Evolutionary conservation across 2,329 filamentous ascomycete genomes (phyloP).

Genomic region (Talaromyces sp.): DNA sequence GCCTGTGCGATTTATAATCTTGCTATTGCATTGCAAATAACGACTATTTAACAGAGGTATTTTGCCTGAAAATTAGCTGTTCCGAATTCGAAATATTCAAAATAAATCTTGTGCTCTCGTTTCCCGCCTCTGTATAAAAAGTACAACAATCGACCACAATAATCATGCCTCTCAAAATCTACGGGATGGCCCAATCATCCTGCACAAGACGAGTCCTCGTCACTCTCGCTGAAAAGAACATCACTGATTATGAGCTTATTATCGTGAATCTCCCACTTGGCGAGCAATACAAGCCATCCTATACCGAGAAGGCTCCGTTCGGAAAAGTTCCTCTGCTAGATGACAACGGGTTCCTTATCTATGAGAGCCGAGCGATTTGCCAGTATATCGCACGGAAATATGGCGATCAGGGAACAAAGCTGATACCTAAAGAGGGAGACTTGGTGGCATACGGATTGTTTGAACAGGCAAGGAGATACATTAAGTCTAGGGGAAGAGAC

Average conservation of each 20-base stretch:
- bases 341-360: constrained; percentile 21
- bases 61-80: too few relatives aligned
- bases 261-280: constrained; percentile 19
- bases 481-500: neutral
- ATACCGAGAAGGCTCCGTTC: constrained; percentile 28
- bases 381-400: constrained; percentile 25
- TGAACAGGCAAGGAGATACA: constrained; percentile 17
- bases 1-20: neutral
- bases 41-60: too few relatives aligned
- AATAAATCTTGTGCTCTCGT: too few relatives aligned
- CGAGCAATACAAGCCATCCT: constrained; percentile 24
- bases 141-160: neutral
- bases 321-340: constrained; percentile 33
- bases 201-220: constrained; percentile 23
- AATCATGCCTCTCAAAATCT: constrained; percentile 28
- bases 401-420: constrained; percentile 13
- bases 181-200: constrained; percentile 22
- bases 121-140: too few relatives aligned
- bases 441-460: constrained; percentile 20
- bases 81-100: too few relatives aligned
- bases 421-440: constrained; percentile 13
- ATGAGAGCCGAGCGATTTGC: constrained; percentile 28
- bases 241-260: constrained; percentile 23
- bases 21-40: neutral
- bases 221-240: constrained; percentile 24